These are phyloP conservation scores for Lobosporangium transversale DNA, from an alignment of 192 early-diverging fungal genomes.

Conservation along the genomic window DNA sequence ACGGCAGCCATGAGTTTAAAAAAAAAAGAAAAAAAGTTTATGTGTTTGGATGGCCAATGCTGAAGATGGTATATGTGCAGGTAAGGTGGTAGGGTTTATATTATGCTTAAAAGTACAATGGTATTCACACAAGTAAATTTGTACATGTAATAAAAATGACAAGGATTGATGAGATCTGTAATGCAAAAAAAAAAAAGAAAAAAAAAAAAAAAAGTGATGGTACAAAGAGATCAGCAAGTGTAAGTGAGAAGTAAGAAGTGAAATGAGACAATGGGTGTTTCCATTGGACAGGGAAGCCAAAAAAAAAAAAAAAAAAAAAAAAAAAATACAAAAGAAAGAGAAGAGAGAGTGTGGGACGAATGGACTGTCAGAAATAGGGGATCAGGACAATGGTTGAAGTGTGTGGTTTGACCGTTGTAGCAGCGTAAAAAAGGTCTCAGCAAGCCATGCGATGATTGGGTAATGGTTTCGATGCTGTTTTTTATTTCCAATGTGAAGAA, in stretches of 20 bases:
- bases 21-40: too few species aligned
- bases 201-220: not conserved
- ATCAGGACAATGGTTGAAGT: not conserved
- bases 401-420: not conserved
- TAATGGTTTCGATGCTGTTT: too few species aligned
- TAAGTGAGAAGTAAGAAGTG: not conserved
- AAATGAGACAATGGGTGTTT: not conserved
- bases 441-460: too few species aligned
- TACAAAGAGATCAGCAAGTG: not conserved
- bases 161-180: not conserved
- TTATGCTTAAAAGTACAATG: not conserved
- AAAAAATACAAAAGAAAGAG: not conserved
- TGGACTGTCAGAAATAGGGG: not conserved
- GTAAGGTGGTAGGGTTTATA: not conserved
- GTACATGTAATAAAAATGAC: not conserved
- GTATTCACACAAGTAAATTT: not conserved
- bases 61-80: not conserved
- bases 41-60: not conserved
- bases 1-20: slow-evolving; percentile 18
- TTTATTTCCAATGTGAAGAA: too few species aligned
- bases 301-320: not conserved
- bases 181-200: not conserved
- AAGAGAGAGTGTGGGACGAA: not conserved
- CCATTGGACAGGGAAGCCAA: not conserved
- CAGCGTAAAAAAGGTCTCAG: too few species aligned